These are phyloP conservation scores for Chlorella variabilis DNA, from an alignment of 163 green algal genomes.

Conservation along the genomic window DNA sequence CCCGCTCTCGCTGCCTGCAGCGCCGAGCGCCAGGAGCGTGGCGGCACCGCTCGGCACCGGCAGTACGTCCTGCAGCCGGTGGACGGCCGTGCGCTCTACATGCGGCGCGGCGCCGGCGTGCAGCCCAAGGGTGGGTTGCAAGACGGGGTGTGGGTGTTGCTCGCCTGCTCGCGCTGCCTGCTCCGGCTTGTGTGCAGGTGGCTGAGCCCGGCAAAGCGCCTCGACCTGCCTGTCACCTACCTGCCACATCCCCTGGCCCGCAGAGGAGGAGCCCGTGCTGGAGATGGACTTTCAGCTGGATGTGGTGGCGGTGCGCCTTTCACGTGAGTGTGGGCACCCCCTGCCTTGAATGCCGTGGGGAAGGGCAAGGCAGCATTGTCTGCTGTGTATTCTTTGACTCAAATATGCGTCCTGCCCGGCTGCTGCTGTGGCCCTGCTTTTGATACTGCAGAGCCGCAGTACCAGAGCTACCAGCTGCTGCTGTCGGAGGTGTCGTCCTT, in stretches of 20 bases:
- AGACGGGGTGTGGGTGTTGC: no score
- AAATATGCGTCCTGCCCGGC: background rate
- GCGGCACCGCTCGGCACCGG: constrained; percentile 38
- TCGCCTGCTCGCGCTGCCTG: no score
- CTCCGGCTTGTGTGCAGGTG: no score
- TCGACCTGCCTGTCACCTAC: no score
- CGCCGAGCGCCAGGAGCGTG: background rate
- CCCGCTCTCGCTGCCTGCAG: background rate
- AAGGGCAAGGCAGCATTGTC: constrained; percentile 3
- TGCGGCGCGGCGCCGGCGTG: constrained; percentile 51
- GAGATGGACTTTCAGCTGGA: constrained; percentile 66
- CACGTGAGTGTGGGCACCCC: constrained; percentile 40
- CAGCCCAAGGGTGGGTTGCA: constrained; percentile 23
- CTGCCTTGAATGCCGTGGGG: background rate
- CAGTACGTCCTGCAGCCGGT: constrained; percentile 85
- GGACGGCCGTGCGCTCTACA: constrained; percentile 73
- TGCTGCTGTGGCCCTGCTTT: constrained; percentile 11
- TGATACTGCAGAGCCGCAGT: constrained; percentile 67
- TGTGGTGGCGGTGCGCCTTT: constrained; percentile 62
- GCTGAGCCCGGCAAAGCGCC: no score
- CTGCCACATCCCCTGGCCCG: background rate
- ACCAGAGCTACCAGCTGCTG: constrained; percentile 76
- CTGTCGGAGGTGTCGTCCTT: constrained; percentile 72
- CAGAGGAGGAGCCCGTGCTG: constrained; percentile 56
- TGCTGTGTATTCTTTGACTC: background rate